phyloP scores from a whole-genome alignment of 345 rosid genomes.

The Citrus trifoliata region DNA sequence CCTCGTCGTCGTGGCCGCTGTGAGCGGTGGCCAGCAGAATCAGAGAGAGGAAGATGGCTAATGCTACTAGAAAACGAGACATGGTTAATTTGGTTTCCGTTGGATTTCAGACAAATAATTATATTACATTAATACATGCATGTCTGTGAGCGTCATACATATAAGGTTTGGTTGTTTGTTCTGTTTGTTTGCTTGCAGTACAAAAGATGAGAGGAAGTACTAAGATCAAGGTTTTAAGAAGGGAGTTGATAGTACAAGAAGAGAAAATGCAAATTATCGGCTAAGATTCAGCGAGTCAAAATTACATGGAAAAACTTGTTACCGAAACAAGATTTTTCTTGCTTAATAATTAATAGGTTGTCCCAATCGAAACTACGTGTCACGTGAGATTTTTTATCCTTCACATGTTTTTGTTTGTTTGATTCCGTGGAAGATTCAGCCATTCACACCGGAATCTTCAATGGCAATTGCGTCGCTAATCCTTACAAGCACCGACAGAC shows the following conservation, averaged over 20 bases:
- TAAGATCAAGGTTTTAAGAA: background rate
- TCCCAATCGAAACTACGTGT: background rate
- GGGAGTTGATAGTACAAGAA: background rate
- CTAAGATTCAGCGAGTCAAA: no score
- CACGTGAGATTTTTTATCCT: background rate
- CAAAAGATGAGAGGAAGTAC: background rate
- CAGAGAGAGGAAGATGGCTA: constrained; percentile 39
- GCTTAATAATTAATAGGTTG: background rate
- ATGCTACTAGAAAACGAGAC: constrained; percentile 37
- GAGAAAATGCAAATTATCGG: no score
- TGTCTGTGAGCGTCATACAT: no score
- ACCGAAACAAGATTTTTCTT: no score
- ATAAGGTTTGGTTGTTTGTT: background rate
- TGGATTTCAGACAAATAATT: background rate
- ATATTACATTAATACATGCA: background rate
- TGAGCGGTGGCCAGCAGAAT: constrained; percentile 50
- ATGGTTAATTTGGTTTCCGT: background rate
- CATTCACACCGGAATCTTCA: constrained; percentile 1
- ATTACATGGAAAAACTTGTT: no score
- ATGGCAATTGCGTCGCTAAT: background rate
- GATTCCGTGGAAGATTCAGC: background rate
- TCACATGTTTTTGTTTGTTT: background rate
- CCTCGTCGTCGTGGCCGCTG: constrained; percentile 33
- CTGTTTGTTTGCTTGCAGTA: background rate
- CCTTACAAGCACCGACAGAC: no score